Conservation (phyloP, 805 yeast species). For the Ogataea wickerhamii region DNA sequence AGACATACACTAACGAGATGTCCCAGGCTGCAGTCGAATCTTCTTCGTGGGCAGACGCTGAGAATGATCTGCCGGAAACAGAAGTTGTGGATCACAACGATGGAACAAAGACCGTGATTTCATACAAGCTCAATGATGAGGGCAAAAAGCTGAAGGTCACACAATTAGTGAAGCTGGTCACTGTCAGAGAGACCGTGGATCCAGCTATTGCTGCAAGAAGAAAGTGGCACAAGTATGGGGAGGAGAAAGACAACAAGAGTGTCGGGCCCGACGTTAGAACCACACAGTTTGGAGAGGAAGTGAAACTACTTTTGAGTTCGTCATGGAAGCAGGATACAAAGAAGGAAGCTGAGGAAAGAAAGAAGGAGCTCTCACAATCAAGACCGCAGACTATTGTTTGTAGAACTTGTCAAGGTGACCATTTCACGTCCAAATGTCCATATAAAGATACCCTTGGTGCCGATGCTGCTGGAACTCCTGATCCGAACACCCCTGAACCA, state of each 20-base stretch:
- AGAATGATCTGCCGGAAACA: conserved; percentile 69
- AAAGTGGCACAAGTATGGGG: conserved; percentile 86
- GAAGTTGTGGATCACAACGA: conserved; percentile 75
- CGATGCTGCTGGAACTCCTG: conserved; percentile 21
- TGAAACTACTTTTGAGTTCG: conserved; percentile 68
- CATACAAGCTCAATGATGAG: conserved; percentile 68
- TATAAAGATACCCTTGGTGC: conserved; percentile 81
- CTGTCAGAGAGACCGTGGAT: conserved; percentile 77
- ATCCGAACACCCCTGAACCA: conserved; percentile 6
- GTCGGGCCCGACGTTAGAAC: conserved; percentile 88
- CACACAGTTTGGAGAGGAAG: conserved; percentile 84
- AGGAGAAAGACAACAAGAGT: conserved; percentile 59
- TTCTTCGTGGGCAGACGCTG: conserved; percentile 62
- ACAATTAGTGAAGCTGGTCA: conserved; percentile 74
- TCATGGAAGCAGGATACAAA: conserved; percentile 76
- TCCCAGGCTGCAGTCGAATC: conserved; percentile 14
- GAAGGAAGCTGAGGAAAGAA: conserved; percentile 57
- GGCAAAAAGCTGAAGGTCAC: conserved; percentile 87
- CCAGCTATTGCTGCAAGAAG: conserved; percentile 84
- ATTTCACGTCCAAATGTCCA: conserved; percentile 94
- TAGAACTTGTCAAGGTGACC: conserved; percentile 92
- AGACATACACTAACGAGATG: too few species aligned
- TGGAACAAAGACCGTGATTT: conserved; percentile 84
- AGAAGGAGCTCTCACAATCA: conserved; percentile 45
- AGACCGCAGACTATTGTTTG: conserved; percentile 61